Conservation (phyloP, 202 grass and related monocot species). For the Panicum virgatum region DNA sequence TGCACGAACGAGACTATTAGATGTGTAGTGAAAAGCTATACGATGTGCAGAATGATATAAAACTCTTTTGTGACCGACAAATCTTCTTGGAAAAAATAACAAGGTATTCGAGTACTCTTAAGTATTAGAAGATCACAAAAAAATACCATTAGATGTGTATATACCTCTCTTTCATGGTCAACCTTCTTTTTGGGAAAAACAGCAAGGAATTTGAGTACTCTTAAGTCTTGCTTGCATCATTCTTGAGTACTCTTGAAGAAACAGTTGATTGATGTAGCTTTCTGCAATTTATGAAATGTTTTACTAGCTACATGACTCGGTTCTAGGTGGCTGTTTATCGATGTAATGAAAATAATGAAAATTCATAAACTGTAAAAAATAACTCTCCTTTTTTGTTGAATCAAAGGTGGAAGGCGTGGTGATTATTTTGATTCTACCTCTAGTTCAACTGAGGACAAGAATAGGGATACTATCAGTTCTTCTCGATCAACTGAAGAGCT, state of each 20-base stretch:
- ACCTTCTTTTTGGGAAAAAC: not conserved
- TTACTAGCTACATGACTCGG: not conserved
- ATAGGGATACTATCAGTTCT: conserved; percentile 33
- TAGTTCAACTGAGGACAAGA: conserved; percentile 37
- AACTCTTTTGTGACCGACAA: no score
- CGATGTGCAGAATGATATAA: no score
- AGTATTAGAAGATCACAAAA: not conserved
- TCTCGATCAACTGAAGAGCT: conserved; percentile 69
- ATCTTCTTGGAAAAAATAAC: no score
- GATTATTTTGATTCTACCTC: conserved; percentile 37
- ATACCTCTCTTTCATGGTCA: not conserved
- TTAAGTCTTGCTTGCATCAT: not conserved
- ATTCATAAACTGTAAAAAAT: not conserved
- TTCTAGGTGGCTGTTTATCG: conserved; percentile 14
- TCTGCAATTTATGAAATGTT: conserved; percentile 13
- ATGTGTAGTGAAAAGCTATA: no score
- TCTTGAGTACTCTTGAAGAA: conserved; percentile 11
- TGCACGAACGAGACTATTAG: no score
- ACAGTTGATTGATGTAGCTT: conserved; percentile 2
- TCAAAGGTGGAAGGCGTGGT: conserved; percentile 41
- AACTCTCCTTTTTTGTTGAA: conserved; percentile 27
- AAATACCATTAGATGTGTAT: not conserved
- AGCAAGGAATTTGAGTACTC: not conserved
- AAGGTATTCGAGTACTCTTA: no score
- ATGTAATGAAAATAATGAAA: conserved; percentile 7